Base-by-base conservation (phyloP, 2,329 filamentous ascomycete genomes). In the Monosporascus sp. region DNA sequence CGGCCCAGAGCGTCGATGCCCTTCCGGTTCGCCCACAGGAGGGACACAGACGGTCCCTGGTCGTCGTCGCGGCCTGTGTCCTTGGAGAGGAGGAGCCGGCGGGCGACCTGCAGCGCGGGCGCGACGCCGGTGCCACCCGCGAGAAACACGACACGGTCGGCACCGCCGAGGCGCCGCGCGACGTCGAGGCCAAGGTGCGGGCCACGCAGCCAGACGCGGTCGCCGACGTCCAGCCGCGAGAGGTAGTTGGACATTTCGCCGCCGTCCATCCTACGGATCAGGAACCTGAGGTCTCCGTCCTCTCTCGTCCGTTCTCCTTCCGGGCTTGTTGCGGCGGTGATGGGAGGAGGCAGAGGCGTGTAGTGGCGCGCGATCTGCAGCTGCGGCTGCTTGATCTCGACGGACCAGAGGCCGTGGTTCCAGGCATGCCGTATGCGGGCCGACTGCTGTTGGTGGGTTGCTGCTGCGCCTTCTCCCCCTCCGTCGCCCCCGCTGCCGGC, bases 51-150 rank as follows among this genome's bases (percentile, higher is more conserved):
- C 3, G 75, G 72, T n/a, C 65, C 65, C 5, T 35, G 9, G 31
- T 49, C 49, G 35, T 53, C 73, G 65, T 59, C 68, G 56, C 52
- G 55, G 7, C 45, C 51, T 7, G 47, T 36, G 58, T 61, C 49
- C 65, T 54, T 58, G 20, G 67, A 60, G 55, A 77, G 70, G 4
- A 85, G 72, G 11, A 93, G 70, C 1, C 82, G 81, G 56, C 85
- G 74, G 2, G 86, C 89, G 41, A 88, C 82, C 71, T 97, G 93
- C 69, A 97, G 72, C 7, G 92, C 94, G 0, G 93, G 90, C 17
- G 90, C 91, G 62, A 99, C 88, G 1, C 94, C 93, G 0, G 94
- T 99, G 0, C 94, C 94, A 2, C 92, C 94, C 1, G 92, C 94
- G 22, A 97, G 74, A 65, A 97, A 96, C 2, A 97, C 75, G 3